Evolutionary conservation across 805 yeast genomes (phyloP), one percentile per base, ranked within the genome.

Genomic region (Cyberlindnera meyerae): DNA sequence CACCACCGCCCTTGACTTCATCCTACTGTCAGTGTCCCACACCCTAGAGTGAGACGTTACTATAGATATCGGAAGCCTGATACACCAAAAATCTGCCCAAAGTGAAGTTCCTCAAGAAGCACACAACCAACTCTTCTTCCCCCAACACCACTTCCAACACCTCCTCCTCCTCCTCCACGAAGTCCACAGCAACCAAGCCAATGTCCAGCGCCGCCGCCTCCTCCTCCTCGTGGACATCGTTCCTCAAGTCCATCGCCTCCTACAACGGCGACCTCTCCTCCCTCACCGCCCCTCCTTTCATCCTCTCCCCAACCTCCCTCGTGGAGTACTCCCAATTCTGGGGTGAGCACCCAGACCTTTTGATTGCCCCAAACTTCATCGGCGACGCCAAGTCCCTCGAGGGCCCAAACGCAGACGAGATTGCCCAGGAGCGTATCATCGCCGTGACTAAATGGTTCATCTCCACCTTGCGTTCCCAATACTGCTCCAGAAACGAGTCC

Each of bases 251-350:
- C 27, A 76, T 90, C 45, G 93, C 96, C 22, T 77, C 94, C 4
- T 90, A 86, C 62, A 87, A 88, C 50, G 96, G 96, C 25, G 98
- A 93, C 58, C 68, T 93, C 45, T 86, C 96, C 14, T 78, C 95
- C 4, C 67, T 93, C 55, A 89, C 98, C 2, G 98, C 98, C 4
- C 98, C 98, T 14, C 97, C 97, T 8, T 93, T 90, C 65, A 93
- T 93, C 47, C 70, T 93, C 47, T 86, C 96, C 4, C 87, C 96
- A 17, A 80, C 84, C 6, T 89, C 97, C 3, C 70, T 87, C 51
- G 77, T 77, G 24, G 98, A 93, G 66, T 93, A 85, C 63, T 83
- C 96, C 16, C 90, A 86, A 60, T 93, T 86, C 65, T 93, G 98
- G 97, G 86, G 88, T 31, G 96, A 89, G 57, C 90, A 86, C 55